Conservation (phyloP, 805 yeast genomes). For the Candida maris region DNA sequence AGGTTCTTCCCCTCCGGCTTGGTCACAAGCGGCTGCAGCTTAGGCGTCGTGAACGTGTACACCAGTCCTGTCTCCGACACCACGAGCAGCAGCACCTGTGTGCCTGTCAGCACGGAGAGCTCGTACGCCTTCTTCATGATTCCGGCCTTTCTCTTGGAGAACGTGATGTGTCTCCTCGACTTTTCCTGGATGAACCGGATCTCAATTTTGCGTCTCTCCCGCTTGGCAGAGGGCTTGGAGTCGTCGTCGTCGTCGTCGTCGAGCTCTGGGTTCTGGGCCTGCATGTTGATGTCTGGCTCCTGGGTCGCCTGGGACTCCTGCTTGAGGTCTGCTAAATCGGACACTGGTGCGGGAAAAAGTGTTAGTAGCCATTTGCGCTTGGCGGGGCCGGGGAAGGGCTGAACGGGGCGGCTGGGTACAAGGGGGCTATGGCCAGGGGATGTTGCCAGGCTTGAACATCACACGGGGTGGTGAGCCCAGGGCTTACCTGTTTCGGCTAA, state of each 20-base stretch:
- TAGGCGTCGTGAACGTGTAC: constrained; percentile 98
- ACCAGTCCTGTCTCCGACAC: constrained; percentile 99
- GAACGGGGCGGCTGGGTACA: too few relatives aligned
- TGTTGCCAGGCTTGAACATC: too few relatives aligned
- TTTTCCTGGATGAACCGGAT: constrained; percentile 97
- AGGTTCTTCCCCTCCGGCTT: constrained; percentile 96
- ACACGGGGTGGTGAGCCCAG: too few relatives aligned
- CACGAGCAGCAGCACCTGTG: constrained; percentile 90
- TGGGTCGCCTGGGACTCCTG: constrained; percentile 22
- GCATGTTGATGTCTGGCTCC: constrained; percentile 19
- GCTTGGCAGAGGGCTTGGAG: constrained; percentile 43
- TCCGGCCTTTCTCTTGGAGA: constrained; percentile 97
- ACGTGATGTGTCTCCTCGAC: constrained; percentile 96
- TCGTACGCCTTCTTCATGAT: constrained; percentile 99
- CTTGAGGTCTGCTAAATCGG: constrained; percentile 22
- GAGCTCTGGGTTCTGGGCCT: constrained; percentile 26
- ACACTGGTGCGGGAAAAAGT: constrained; percentile 18
- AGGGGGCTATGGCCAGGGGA: too few relatives aligned
- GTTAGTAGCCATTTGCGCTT: constrained; percentile 8
- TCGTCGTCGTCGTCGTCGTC: constrained; percentile 56
- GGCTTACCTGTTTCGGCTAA: constrained; percentile 15
- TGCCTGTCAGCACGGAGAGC: constrained; percentile 92
- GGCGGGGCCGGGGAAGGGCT: neutral
- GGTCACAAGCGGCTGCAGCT: constrained; percentile 95
- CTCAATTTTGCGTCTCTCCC: constrained; percentile 84